phyloP scores from a whole-genome alignment of 148 eudicot genomes.

The Suaeda aralocaspica region DNA sequence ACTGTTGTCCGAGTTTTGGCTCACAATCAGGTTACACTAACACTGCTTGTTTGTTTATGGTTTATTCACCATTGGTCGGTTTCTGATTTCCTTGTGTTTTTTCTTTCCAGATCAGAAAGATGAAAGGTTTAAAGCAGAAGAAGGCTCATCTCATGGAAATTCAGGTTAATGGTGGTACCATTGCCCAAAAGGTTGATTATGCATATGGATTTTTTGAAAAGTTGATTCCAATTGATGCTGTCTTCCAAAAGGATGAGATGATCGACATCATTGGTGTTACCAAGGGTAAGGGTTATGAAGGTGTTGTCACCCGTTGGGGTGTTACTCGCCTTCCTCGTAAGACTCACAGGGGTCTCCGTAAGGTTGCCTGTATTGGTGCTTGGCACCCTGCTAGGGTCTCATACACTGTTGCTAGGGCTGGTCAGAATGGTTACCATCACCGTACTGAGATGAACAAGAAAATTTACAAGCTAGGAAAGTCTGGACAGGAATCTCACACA shows the following conservation, averaged over 20 bases:
- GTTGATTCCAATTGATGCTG: constrained; percentile 64
- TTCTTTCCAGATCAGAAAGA: constrained; percentile 53
- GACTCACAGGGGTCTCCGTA: constrained; percentile 73
- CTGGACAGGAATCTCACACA: constrained; percentile 44
- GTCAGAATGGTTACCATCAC: constrained; percentile 79
- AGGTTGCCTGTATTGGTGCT: constrained; percentile 76
- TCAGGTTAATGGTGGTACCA: constrained; percentile 76
- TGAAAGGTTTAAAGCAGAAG: constrained; percentile 87
- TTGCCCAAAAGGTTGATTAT: constrained; percentile 75
- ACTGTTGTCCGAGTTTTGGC: constrained; percentile 72
- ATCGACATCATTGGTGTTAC: constrained; percentile 75
- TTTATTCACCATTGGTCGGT: too few species aligned
- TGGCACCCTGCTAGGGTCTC: constrained; percentile 84
- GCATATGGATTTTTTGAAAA: constrained; percentile 75
- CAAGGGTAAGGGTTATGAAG: constrained; percentile 73
- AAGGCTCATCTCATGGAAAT: constrained; percentile 79
- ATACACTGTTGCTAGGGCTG: constrained; percentile 73
- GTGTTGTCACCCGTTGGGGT: constrained; percentile 84
- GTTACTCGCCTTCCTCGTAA: constrained; percentile 77
- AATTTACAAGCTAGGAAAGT: constrained; percentile 62
- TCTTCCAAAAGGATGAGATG: constrained; percentile 82
- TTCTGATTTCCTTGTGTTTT: neutral
- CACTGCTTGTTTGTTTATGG: neutral
- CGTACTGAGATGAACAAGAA: constrained; percentile 78
- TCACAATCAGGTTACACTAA: constrained; percentile 60